Evolutionary conservation across 1,284 basidiomycete genomes (phyloP).

Genomic region (Ceratobasidium sp.): DNA sequence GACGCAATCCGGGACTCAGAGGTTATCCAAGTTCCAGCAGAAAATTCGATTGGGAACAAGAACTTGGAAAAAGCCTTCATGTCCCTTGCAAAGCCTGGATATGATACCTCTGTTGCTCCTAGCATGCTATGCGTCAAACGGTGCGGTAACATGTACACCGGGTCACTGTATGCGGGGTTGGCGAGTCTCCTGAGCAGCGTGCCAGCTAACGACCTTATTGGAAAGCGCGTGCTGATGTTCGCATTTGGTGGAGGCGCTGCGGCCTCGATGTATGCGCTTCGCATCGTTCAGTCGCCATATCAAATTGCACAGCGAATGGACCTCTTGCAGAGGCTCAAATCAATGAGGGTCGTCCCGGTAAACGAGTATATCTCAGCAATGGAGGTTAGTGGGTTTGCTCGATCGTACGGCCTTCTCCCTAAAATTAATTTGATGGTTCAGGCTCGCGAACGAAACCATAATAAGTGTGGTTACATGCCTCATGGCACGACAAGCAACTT

Average conservation of each 20-base stretch:
- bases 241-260: slow-evolving; percentile 93
- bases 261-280: slow-evolving; percentile 85
- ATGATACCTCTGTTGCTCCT: slow-evolving; percentile 66
- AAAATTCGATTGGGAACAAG: slow-evolving; percentile 87
- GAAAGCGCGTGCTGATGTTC: slow-evolving; percentile 89
- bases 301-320: slow-evolving; percentile 81
- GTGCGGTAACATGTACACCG: slow-evolving; percentile 98
- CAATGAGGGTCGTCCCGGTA: slow-evolving; percentile 90
- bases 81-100: slow-evolving; percentile 70
- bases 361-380: slow-evolving; percentile 82
- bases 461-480: slow-evolving; percentile 84
- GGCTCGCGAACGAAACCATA: slow-evolving; percentile 97
- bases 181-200: slow-evolving; percentile 78
- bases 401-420: too few species aligned
- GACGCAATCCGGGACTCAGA: slow-evolving; percentile 74
- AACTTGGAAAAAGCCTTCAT: slow-evolving; percentile 93
- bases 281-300: slow-evolving; percentile 82
- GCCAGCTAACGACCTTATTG: slow-evolving; percentile 68
- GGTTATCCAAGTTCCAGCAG: slow-evolving; percentile 67
- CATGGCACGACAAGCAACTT: slow-evolving; percentile 88
- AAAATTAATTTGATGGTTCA: slow-evolving; percentile 48
- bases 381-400: slow-evolving; percentile 57
- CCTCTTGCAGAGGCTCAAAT: slow-evolving; percentile 74
- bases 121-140: slow-evolving; percentile 82
- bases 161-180: slow-evolving; percentile 91